A percentile compares a stretch with the other conserved stretches of the same genome.
Evolutionary conservation across 305 asterid genomes (phyloP).

Genomic region (Fraxinus sp.): DNA sequence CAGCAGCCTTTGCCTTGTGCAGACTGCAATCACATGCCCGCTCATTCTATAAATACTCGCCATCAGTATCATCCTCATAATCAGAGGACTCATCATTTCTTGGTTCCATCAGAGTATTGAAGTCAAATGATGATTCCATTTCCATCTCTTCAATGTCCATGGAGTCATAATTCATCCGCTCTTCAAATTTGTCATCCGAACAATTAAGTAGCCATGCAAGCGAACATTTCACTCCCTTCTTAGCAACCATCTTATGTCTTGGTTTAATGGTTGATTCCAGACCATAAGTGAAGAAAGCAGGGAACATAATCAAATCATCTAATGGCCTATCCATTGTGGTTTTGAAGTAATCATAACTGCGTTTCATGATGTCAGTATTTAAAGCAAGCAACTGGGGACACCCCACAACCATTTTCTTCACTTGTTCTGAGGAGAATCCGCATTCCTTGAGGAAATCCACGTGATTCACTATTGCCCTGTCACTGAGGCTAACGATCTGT

Average conservation of each 20-base stretch:
- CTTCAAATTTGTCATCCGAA: conserved; percentile 80
- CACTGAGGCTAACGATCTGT: conserved; percentile 65
- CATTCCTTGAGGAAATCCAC: conserved; percentile 64
- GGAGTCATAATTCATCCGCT: conserved; percentile 75
- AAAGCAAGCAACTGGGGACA: conserved; percentile 91
- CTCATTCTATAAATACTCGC: conserved; percentile 24
- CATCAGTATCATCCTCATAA: conserved; percentile 52
- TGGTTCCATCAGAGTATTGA: conserved; percentile 52
- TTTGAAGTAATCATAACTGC: conserved; percentile 61
- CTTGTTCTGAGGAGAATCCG: conserved; percentile 64
- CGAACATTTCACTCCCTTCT: conserved; percentile 72
- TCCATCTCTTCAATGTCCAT: conserved; percentile 81
- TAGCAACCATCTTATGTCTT: conserved; percentile 57
- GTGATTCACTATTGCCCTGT: conserved; percentile 59
- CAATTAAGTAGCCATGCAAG: conserved; percentile 91
- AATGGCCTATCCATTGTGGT: conserved; percentile 64
- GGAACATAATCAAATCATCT: conserved; percentile 85
- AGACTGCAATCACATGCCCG: neutral
- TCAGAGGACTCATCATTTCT: conserved; percentile 59
- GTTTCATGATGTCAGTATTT: conserved; percentile 75
- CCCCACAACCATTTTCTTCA: conserved; percentile 70
- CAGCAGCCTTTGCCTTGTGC: neutral
- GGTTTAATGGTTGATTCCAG: conserved; percentile 81
- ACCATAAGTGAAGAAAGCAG: conserved; percentile 88
- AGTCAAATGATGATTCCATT: conserved; percentile 57